Conservation (phyloP, 1,284 basidiomycete genomes). For the Amylostereum chailletii region DNA sequence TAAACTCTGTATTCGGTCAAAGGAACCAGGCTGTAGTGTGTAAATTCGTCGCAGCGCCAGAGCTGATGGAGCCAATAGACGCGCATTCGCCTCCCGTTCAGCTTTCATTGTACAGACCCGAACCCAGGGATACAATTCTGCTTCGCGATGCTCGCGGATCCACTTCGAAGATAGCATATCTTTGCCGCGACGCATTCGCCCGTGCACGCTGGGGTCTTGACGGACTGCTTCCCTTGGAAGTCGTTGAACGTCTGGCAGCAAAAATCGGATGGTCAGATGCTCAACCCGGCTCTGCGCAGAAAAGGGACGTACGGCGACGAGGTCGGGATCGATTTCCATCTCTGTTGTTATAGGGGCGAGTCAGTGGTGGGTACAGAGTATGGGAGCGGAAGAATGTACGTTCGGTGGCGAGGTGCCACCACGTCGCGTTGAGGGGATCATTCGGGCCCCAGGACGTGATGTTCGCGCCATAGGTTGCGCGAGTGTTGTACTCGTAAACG, state of each 20-base stretch:
- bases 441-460: slow-evolving; percentile 53
- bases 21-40: too few relatives aligned
- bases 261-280: neutral
- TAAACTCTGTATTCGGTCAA: too few relatives aligned
- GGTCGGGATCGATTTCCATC: slow-evolving; percentile 51
- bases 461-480: slow-evolving; percentile 55
- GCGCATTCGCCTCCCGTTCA: too few relatives aligned
- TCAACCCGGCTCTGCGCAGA: neutral
- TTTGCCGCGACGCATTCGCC: slow-evolving; percentile 55
- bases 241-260: slow-evolving; percentile 51
- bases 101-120: slow-evolving; percentile 52
- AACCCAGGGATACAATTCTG: slow-evolving; percentile 56
- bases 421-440: slow-evolving; percentile 76
- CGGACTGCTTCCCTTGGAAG: slow-evolving; percentile 65
- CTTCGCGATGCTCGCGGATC: slow-evolving; percentile 47
- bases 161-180: slow-evolving; percentile 77
- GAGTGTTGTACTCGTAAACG: slow-evolving; percentile 64
- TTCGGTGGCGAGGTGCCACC: slow-evolving; percentile 79
- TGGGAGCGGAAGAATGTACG: slow-evolving; percentile 27
- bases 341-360: slow-evolving; percentile 24
- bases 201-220: slow-evolving; percentile 46
- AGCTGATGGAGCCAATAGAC: too few relatives aligned
- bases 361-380: neutral
- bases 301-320: slow-evolving; percentile 42
- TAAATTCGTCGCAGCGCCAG: too few relatives aligned